Base-by-base conservation (phyloP, 768 basidiomycete species). In the Pleurotus tuber-regium region DNA sequence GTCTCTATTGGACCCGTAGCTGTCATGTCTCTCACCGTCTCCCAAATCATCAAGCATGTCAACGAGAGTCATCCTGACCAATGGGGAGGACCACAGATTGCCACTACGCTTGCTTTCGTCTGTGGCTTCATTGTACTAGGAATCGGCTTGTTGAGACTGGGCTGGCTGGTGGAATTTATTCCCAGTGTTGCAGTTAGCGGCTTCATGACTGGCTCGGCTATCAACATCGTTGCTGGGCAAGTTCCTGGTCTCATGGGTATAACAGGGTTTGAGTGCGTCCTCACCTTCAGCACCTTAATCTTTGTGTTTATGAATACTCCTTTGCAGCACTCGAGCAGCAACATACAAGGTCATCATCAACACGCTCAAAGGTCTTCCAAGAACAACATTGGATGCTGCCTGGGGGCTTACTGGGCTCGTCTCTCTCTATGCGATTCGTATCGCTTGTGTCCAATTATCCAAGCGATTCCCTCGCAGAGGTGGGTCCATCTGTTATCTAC, bases 1-100 rank as follows among this genome's bases (percentile, higher is more conserved):
- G 91, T 99, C 35, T 95, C 93, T n/a, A 98, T 99, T 59, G 97
- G 97, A 43, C 97, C 97, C 2, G 96, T 98, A 59, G 96, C 97
- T 6, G 96, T 99, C 64, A 97, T 99, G 94, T 95, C 92, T 2
- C 78, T 97, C 44, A 88, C 89, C 16, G 82, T 85, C 14, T 79
- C 91, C 6, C 83, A 91, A 64, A 84, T 98, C 57, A 89, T 98
- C 63, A 71, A 76, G 11, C 67, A 78, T 29, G 82, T 97, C 47
- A 61, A 86, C 38, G 60, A 71, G 0, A 59, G 65, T 8, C 70
- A 83, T 59, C 85, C 81, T 1, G 70, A 68, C n/a, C 61, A 73
- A 59, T 96, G 83, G 81, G 58, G 69, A 3, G 75, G 73, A 1
- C 85, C 89, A 1, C 74, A 83, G 51, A 98, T 99, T 53, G 97